phyloP scores from a whole-genome alignment of 257 asterid species.

The Hygrophila difformis region DNA sequence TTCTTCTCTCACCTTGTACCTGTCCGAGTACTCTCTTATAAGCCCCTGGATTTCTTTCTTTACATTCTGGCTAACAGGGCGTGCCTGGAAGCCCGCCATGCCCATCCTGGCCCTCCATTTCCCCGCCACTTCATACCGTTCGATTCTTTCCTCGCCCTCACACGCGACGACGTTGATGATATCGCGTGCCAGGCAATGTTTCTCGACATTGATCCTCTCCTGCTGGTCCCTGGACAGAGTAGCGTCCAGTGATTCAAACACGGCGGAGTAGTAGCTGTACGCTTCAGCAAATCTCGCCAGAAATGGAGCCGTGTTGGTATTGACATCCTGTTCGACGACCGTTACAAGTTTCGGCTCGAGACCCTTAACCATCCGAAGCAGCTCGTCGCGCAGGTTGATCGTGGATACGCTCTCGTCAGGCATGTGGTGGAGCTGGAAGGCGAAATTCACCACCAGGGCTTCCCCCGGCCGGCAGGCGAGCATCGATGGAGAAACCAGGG shows the following conservation, averaged over 20 bases:
- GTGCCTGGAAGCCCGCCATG: conserved; percentile 84
- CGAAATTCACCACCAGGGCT: conserved; percentile 73
- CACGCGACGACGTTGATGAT: conserved; percentile 82
- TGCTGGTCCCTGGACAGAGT: conserved; percentile 62
- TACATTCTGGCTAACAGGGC: conserved; percentile 54
- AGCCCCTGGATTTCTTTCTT: conserved; percentile 45
- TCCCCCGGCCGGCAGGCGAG: conserved; percentile 52
- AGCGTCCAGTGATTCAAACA: conserved; percentile 84
- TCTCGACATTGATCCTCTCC: conserved; percentile 84
- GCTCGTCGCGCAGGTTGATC: conserved; percentile 67
- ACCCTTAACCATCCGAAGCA: conserved; percentile 83
- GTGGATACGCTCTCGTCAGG: conserved; percentile 95
- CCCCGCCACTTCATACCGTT: conserved; percentile 89
- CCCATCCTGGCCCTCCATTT: conserved; percentile 97
- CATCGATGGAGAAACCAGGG: conserved; percentile 47
- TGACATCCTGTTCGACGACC: conserved; percentile 84
- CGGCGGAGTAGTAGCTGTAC: conserved; percentile 65
- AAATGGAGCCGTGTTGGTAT: conserved; percentile 86
- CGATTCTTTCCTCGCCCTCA: conserved; percentile 88
- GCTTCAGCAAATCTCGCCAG: conserved; percentile 72
- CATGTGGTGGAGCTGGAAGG: conserved; percentile 98
- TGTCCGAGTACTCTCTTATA: conserved; percentile 53
- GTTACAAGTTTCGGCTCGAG: conserved; percentile 76
- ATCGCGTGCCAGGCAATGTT: conserved; percentile 90
- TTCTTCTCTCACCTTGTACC: conserved; percentile 66